These are phyloP conservation scores for Zychaea mexicana DNA, from an alignment of 371 early-diverging fungal genomes.

Conservation along the genomic window DNA sequence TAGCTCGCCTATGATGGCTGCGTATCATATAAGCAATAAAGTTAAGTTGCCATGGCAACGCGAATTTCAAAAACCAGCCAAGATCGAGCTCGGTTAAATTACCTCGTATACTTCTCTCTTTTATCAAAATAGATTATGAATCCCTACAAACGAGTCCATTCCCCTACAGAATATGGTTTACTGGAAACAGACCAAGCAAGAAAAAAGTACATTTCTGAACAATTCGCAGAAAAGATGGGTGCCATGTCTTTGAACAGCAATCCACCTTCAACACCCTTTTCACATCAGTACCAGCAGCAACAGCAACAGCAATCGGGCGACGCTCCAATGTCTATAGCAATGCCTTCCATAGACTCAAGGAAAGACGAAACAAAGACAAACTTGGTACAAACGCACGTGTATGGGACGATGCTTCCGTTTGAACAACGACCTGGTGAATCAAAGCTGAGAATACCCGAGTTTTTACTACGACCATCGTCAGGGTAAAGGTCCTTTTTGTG, in stretches of 20 bases:
- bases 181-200: conserved; percentile 11
- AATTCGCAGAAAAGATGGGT: conserved; percentile 17
- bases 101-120: no score
- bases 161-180: conserved; percentile 18
- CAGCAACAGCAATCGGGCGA: background rate
- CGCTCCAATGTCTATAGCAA: background rate
- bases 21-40: no score
- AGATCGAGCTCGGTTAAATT: no score
- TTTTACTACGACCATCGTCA: conserved; percentile 22
- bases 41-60: no score
- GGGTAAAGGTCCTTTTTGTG: background rate
- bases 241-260: conserved; percentile 21
- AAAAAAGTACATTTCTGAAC: conserved; percentile 26
- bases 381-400: conserved; percentile 21
- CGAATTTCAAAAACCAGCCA: no score
- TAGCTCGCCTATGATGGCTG: no score
- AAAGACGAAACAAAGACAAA: conserved; percentile 10
- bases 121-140: background rate
- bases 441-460: conserved; percentile 36
- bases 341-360: background rate
- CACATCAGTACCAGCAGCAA: background rate
- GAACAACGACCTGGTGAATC: conserved; percentile 30
- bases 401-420: conserved; percentile 31
- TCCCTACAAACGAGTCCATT: conserved; percentile 21
- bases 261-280: background rate